phyloP scores from a whole-genome alignment of 2,329 filamentous ascomycete species.

The Colletotrichum paranaense region DNA sequence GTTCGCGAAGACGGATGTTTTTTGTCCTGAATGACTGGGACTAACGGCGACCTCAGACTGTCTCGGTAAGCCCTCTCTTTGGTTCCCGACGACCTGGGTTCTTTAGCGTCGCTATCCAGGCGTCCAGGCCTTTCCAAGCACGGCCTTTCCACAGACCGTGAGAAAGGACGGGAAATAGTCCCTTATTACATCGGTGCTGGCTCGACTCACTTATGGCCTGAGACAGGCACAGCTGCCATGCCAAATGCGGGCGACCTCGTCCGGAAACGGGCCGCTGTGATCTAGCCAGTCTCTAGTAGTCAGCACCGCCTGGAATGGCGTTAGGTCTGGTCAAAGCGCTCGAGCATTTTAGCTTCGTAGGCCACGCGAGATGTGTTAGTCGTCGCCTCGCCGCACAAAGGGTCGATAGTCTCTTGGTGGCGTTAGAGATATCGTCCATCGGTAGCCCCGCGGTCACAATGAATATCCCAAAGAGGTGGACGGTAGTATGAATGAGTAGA shows the following conservation, averaged over 20 bases:
- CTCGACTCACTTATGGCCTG: not conserved
- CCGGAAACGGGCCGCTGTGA: not conserved
- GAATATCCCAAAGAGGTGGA: not conserved
- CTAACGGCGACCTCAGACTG: not conserved
- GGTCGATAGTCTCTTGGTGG: not conserved
- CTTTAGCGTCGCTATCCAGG: not conserved
- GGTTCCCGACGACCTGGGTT: not conserved
- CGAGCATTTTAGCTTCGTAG: not conserved
- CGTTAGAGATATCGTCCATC: not conserved
- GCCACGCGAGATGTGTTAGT: conserved; percentile 1
- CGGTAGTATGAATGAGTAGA: not conserved
- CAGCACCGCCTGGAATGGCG: not conserved
- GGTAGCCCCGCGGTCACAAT: not conserved
- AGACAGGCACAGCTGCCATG: not conserved
- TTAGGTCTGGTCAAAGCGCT: not conserved
- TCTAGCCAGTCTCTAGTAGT: not conserved
- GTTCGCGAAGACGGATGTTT: not conserved
- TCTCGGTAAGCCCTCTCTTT: not conserved
- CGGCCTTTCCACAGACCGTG: not conserved
- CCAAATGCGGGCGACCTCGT: not conserved
- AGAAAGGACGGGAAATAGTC: not conserved
- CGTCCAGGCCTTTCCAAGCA: not conserved
- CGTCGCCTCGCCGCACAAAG: conserved; percentile 8
- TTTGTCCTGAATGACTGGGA: not conserved
- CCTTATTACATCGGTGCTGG: not conserved